Evolutionary conservation across 2,329 filamentous ascomycete species (phyloP).

Genomic region (Teratosphaeria gauchensis): DNA sequence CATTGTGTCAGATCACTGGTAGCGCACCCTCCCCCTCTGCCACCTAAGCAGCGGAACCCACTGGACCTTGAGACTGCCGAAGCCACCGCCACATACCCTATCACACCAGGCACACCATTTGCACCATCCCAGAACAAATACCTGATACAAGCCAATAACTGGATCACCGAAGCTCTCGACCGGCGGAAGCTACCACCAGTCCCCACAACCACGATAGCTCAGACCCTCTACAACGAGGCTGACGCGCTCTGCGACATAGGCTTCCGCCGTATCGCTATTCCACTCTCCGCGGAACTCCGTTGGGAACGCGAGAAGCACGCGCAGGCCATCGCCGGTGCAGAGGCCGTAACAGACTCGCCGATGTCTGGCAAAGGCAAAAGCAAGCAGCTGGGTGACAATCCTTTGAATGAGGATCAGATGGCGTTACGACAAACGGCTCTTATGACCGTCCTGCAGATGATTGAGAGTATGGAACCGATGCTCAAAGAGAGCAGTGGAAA

Average conservation of each 20-base stretch:
- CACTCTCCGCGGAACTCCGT: constrained; percentile 63
- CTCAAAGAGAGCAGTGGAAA: constrained; percentile 75
- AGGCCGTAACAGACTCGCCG: constrained; percentile 9
- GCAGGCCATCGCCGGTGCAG: constrained; percentile 7
- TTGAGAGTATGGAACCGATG: constrained; percentile 75
- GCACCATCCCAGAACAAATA: constrained; percentile 72
- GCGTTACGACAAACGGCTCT: constrained; percentile 73
- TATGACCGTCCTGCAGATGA: constrained; percentile 69
- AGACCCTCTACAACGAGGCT: constrained; percentile 72
- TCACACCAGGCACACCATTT: constrained; percentile 75
- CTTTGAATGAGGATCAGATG: constrained; percentile 45
- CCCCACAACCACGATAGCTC: constrained; percentile 67
- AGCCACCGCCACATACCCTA: constrained; percentile 68
- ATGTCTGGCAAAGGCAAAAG: constrained; percentile 11
- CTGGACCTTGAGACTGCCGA: constrained; percentile 56
- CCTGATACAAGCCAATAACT: constrained; percentile 72
- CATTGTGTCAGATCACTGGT: constrained; percentile 73
- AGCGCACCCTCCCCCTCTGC: constrained; percentile 59
- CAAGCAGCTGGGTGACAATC: constrained; percentile 12
- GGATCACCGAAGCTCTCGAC: constrained; percentile 69
- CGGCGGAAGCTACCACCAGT: constrained; percentile 58
- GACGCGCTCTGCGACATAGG: constrained; percentile 60
- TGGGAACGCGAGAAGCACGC: constrained; percentile 63
- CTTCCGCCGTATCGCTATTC: constrained; percentile 73
- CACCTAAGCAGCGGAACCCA: constrained; percentile 49